phyloP scores from a whole-genome alignment of 768 basidiomycete species.

The Cubamyces sp. region DNA sequence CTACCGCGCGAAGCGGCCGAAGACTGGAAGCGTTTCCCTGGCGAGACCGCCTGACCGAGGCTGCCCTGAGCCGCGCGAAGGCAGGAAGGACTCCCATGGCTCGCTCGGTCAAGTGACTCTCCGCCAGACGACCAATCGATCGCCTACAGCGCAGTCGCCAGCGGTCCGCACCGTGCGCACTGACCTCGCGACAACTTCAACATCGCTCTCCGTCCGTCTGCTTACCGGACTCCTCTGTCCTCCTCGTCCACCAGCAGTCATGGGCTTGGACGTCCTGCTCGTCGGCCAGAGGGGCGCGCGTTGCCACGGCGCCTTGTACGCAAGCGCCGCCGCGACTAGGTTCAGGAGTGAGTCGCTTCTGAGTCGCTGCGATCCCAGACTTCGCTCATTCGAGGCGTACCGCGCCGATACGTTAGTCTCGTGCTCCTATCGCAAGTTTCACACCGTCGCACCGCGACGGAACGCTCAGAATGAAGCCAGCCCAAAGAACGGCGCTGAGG shows the following conservation, averaged over 20 bases:
- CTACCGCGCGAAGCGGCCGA: conserved; percentile 13
- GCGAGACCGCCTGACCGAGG: conserved; percentile 22
- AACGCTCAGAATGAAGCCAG: conserved; percentile 13
- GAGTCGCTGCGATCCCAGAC: not conserved
- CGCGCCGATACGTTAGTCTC: conserved; percentile 8
- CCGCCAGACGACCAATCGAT: conserved; percentile 23
- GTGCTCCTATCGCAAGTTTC: conserved; percentile 25
- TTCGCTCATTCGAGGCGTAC: conserved; percentile 1
- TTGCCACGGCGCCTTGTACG: conserved; percentile 7
- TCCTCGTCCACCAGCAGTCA: conserved; percentile 16
- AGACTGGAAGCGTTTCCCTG: conserved; percentile 3
- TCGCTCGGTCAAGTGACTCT: conserved; percentile 22
- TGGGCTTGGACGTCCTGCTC: conserved; percentile 24
- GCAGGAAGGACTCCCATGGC: conserved; percentile 7
- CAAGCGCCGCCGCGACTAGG: conserved; percentile 11
- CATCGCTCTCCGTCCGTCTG: not conserved
- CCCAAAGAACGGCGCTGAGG: conserved; percentile 9
- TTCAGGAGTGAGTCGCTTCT: conserved; percentile 11
- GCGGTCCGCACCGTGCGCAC: not conserved
- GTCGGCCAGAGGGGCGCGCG: conserved; percentile 21
- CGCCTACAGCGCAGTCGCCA: conserved; percentile 17
- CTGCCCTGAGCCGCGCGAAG: conserved; percentile 1
- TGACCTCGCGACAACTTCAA: conserved; percentile 5
- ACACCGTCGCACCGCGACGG: conserved; percentile 11
- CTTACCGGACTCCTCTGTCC: not conserved